These are phyloP conservation scores for Annulohypoxylon moriforme DNA, from an alignment of 495 filamentous ascomycete species.

Conservation along the genomic window DNA sequence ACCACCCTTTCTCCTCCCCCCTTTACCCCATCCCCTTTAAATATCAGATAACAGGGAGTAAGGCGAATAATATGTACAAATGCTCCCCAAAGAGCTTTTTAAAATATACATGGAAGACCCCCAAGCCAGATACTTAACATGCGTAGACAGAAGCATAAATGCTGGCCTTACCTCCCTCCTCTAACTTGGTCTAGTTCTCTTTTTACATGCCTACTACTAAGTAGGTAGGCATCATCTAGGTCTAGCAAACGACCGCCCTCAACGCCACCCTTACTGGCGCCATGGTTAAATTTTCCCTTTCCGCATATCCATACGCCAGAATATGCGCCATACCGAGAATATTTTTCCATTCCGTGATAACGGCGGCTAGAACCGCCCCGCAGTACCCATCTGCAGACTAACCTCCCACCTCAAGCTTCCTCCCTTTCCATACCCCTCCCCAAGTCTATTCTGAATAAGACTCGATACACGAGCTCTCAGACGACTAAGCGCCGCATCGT, in stretches of 20 bases:
- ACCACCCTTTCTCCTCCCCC: not conserved
- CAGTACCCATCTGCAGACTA: slow-evolving; percentile 59
- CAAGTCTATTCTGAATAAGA: slow-evolving; percentile 85
- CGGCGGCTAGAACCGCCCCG: slow-evolving; percentile 36
- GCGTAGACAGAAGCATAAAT: not conserved
- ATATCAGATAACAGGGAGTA: not conserved
- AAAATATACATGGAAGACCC: slow-evolving; percentile 30
- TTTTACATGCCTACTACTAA: too few relatives aligned
- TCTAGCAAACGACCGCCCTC: slow-evolving; percentile 2
- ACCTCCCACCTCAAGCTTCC: slow-evolving; percentile 89
- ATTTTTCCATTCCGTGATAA: not conserved
- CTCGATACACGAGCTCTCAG: slow-evolving; percentile 79
- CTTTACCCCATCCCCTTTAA: not conserved
- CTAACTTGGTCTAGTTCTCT: slow-evolving; percentile 12
- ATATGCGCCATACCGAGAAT: slow-evolving; percentile 2
- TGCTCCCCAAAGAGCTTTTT: not conserved
- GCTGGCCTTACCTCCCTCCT: slow-evolving; percentile 4
- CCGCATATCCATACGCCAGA: not conserved
- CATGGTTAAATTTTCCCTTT: not conserved
- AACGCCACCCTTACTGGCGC: slow-evolving; percentile 4
- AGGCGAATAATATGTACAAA: slow-evolving; percentile 30
- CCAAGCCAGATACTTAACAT: slow-evolving; percentile 1
- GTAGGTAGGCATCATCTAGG: not conserved
- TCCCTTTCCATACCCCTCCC: slow-evolving; percentile 86
- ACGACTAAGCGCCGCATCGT: slow-evolving; percentile 72